phyloP scores from a whole-genome alignment of 768 basidiomycete species.

The Leccinum fibrillosum region DNA sequence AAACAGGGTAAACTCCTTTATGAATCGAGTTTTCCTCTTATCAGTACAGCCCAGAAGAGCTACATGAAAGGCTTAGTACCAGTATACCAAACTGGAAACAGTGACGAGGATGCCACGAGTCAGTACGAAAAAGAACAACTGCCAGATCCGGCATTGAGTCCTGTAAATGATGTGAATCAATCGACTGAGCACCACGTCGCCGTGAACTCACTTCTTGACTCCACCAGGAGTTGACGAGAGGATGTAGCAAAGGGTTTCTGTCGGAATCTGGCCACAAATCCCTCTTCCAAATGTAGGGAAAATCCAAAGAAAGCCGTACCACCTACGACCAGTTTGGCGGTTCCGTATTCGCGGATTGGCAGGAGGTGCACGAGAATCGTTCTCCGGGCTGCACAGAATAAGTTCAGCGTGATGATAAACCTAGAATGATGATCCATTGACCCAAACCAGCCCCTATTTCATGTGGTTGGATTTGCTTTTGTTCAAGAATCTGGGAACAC shows the following conservation, averaged over 20 bases:
- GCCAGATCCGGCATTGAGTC: slow-evolving; percentile 2
- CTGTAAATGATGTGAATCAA: background rate
- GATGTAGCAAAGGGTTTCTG: slow-evolving; percentile 8
- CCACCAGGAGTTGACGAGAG: slow-evolving; percentile 5
- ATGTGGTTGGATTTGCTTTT: background rate
- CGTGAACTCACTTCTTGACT: slow-evolving; percentile 2
- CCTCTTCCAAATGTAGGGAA: slow-evolving; percentile 3
- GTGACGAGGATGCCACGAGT: slow-evolving; percentile 15
- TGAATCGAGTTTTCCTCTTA: background rate
- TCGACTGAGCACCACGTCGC: background rate
- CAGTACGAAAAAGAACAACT: slow-evolving; percentile 10
- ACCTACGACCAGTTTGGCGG: background rate
- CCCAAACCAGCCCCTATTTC: slow-evolving; percentile 5
- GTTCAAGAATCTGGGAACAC: background rate
- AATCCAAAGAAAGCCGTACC: background rate
- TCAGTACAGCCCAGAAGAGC: slow-evolving; percentile 7
- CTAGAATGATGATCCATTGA: background rate
- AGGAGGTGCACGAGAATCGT: background rate
- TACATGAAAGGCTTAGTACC: background rate
- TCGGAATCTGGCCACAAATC: slow-evolving; percentile 5
- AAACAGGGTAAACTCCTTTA: background rate
- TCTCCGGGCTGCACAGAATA: background rate
- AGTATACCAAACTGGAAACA: slow-evolving; percentile 5
- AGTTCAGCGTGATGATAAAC: background rate
- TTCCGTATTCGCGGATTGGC: background rate